These are phyloP conservation scores for Nicotiana knightiana DNA, from an alignment of 257 asterid species.

Conservation along the genomic window DNA sequence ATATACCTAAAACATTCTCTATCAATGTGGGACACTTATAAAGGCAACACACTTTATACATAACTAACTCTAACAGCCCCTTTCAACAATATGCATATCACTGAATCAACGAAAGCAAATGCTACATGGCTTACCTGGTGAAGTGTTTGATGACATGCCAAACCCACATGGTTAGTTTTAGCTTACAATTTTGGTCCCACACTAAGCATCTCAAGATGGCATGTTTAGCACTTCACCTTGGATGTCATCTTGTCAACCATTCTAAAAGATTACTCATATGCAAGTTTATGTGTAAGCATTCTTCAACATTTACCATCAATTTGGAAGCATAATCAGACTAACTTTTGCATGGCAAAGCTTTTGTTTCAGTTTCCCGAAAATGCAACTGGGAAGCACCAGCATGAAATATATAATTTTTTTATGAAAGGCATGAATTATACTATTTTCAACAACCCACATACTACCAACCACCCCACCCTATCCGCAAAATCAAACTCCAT, in stretches of 20 bases:
- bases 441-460: neutral
- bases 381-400: neutral
- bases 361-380: neutral
- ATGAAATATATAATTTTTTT: neutral
- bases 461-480: neutral
- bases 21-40: too few relatives aligned
- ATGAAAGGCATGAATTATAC: neutral
- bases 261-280: neutral
- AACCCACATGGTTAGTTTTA: neutral
- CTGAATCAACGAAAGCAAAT: neutral
- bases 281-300: neutral
- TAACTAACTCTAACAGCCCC: neutral
- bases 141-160: neutral
- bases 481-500: neutral
- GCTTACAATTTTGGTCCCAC: neutral
- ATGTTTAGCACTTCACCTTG: neutral
- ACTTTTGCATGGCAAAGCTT: neutral
- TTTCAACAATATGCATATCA: conserved; percentile 1
- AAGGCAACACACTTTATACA: too few relatives aligned
- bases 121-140: neutral
- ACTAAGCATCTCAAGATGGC: neutral
- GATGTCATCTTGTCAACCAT: neutral
- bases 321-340: neutral
- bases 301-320: neutral
- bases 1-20: too few relatives aligned